Evolutionary conservation across 2,329 filamentous ascomycete species (phyloP), one percentile per base, ranked within the genome.

Genomic region (Diaporthe citrichinensis): DNA sequence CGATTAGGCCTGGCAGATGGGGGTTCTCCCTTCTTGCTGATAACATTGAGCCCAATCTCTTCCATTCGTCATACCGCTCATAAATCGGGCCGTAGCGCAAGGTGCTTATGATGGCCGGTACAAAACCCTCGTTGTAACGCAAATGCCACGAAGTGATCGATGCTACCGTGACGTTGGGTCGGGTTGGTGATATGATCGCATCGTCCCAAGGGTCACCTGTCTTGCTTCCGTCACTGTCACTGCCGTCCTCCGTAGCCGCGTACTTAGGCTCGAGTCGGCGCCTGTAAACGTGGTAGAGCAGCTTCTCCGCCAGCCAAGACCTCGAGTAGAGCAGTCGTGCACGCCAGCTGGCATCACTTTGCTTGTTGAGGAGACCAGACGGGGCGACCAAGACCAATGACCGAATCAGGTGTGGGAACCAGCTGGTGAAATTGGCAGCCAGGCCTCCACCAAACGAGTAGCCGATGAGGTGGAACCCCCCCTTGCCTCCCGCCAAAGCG

Each of bases 381-480:
- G 96, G 95, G 0, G 95, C 95, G 57, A 98, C 89, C 8, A 98
- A 89, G 15, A 97, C 87, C 31, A 98, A 87, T 14, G 89, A 90
- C 17, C 89, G 88, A 20, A 98, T 88, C 74, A 96, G 86, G 65
- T 90, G 82, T 0, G 94, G 94, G 81, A 96, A 95, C 75, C 92
- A 89, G 14, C 90, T 90, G 9, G 94, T 91, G 81, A 97, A 96
- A 76, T 92, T 90, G 8, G 92, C 91, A 6, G 92, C 92, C 73
- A 98, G 92, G 71, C 93, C 94, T 62, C 95, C 95, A 74, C 95
- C 95, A 0, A 98, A 89, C 0, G 94, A 96, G 84, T 97, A 98
- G 15, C 95, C 95, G 17, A 96, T 85, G 28, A 98, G 84, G 65
- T 89, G 89, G 81, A 97, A 92, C 65, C 87, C 88, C 58, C 82